A percentile compares a stretch with the other conserved stretches of the same genome.
Evolutionary conservation across 768 basidiomycete species (phyloP).

Genomic region (Boletus sp.): DNA sequence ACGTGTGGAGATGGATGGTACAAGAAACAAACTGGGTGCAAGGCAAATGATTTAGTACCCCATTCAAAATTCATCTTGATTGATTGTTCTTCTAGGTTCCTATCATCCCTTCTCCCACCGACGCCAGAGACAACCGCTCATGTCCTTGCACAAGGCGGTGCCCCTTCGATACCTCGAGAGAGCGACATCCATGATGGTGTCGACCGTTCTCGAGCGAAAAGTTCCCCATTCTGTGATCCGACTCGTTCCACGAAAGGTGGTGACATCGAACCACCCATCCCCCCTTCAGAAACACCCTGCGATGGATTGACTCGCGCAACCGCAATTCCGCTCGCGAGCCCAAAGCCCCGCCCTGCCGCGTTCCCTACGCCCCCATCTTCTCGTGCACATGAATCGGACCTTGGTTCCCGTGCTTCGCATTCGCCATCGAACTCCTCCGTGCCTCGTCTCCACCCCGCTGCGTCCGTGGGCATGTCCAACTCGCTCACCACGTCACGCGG

Average conservation of each 20-base stretch:
- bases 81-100: slow-evolving; percentile 39
- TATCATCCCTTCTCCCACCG: slow-evolving; percentile 71
- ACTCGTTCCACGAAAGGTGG: neutral
- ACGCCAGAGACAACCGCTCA: slow-evolving; percentile 68
- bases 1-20: slow-evolving; percentile 70
- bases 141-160: slow-evolving; percentile 65
- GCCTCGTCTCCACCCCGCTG: slow-evolving; percentile 18
- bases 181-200: neutral
- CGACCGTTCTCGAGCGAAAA: neutral
- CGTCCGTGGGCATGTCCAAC: neutral
- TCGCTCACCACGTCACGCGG: slow-evolving; percentile 4
- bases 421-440: slow-evolving; percentile 14
- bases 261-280: neutral
- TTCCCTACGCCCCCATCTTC: slow-evolving; percentile 26
- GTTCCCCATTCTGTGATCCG: neutral
- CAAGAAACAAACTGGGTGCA: slow-evolving; percentile 18
- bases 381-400: slow-evolving; percentile 12
- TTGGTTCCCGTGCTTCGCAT: slow-evolving; percentile 28
- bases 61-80: neutral
- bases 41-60: slow-evolving; percentile 8
- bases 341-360: neutral
- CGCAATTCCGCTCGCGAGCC: slow-evolving; percentile 18
- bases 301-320: slow-evolving; percentile 11
- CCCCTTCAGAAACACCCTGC: neutral
- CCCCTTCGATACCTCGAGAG: slow-evolving; percentile 11